These are phyloP conservation scores for Eimeria acervulina DNA, from an alignment of 169 alveolate species.

Conservation along the genomic window DNA sequence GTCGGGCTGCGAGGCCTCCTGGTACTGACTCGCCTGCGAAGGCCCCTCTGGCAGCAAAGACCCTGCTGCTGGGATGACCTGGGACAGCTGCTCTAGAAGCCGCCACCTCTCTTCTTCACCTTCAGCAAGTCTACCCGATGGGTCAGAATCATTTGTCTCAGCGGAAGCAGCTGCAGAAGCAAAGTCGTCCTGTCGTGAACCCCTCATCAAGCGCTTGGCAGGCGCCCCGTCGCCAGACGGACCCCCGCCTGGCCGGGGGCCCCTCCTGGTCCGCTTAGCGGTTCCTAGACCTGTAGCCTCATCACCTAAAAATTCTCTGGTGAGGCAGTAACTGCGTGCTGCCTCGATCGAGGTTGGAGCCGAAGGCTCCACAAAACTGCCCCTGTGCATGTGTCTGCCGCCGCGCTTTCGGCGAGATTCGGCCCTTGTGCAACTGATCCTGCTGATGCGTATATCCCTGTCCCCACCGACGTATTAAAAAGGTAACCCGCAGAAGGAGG, in stretches of 20 bases:
- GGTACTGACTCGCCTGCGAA: neutral
- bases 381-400: conserved; percentile 62
- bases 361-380: conserved; percentile 57
- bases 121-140: neutral
- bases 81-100: conserved; percentile 52
- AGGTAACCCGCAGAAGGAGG: neutral
- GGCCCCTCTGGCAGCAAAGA: conserved; percentile 36
- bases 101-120: conserved; percentile 64
- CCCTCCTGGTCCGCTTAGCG: neutral
- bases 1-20: neutral
- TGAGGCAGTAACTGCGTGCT: conserved; percentile 4
- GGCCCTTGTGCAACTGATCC: neutral
- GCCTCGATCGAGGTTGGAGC: conserved; percentile 54
- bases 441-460: neutral
- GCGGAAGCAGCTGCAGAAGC: neutral
- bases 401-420: neutral
- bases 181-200: neutral
- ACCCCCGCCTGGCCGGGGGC: neutral
- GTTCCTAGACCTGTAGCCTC: conserved; percentile 14
- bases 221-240: neutral
- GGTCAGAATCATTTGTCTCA: neutral
- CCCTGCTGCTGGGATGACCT: conserved; percentile 55
- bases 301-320: conserved; percentile 31
- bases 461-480: neutral
- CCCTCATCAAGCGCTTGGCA: conserved; percentile 30